phyloP scores from a whole-genome alignment of 2,329 filamentous ascomycete genomes.

The Venturia nashicola region DNA sequence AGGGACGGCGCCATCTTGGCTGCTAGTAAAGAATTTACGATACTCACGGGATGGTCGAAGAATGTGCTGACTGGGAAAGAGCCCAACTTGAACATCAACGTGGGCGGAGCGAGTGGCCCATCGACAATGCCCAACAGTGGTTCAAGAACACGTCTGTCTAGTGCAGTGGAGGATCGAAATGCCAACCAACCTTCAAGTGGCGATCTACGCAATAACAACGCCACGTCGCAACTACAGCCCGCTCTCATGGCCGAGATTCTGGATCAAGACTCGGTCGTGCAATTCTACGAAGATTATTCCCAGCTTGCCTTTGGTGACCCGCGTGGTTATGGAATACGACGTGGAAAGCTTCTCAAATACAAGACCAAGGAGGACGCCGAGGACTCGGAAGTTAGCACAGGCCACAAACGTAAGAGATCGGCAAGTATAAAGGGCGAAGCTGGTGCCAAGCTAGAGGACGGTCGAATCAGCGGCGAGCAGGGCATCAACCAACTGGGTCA shows the following conservation, averaged over 20 bases:
- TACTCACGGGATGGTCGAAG: constrained; percentile 87
- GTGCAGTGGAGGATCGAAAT: constrained; percentile 20
- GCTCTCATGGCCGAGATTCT: constrained; percentile 77
- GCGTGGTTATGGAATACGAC: constrained; percentile 69
- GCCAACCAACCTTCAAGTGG: constrained; percentile 10
- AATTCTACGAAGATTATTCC: constrained; percentile 94
- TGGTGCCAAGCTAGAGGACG: constrained; percentile 19
- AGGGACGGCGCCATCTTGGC: constrained; percentile 90
- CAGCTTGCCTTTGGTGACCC: constrained; percentile 87
- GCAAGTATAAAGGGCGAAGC: constrained; percentile 6
- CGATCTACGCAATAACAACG: not conserved
- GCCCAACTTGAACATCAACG: constrained; percentile 78
- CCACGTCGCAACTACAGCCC: constrained; percentile 44
- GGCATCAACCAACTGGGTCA: constrained; percentile 70
- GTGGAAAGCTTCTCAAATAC: constrained; percentile 83
- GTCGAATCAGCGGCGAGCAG: constrained; percentile 36
- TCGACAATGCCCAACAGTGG: constrained; percentile 25
- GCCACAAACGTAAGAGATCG: constrained; percentile 14
- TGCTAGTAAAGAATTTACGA: constrained; percentile 93
- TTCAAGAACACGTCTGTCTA: constrained; percentile 24
- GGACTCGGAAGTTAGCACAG: constrained; percentile 17
- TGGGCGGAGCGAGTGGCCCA: constrained; percentile 32
- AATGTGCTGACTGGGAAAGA: constrained; percentile 80
- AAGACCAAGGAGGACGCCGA: constrained; percentile 34
- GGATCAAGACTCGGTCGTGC: constrained; percentile 83